These are phyloP conservation scores for Copromyces sp. DNA, from an alignment of 495 filamentous ascomycete genomes.

Conservation along the genomic window DNA sequence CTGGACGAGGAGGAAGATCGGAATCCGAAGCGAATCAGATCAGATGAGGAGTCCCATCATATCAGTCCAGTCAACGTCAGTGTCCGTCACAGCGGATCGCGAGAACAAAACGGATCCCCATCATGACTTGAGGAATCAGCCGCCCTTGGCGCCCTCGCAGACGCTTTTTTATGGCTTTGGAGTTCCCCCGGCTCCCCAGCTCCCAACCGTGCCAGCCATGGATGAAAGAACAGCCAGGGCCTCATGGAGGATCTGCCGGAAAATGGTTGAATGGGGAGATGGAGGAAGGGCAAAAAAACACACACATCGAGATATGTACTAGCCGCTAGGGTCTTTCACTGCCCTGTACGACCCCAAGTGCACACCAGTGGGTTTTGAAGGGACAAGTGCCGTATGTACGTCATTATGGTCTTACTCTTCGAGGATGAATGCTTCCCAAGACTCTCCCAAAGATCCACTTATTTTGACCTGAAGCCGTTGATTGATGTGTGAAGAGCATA, in stretches of 20 bases:
- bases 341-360: not conserved
- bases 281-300: not conserved
- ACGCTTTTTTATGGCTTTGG: not conserved
- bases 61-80: not conserved
- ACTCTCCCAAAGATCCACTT: not conserved
- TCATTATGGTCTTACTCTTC: not conserved
- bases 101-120: not conserved
- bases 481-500: not conserved
- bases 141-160: not conserved
- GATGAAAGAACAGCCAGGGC: not conserved
- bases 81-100: not conserved
- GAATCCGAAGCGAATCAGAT: not conserved
- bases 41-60: not conserved
- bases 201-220: not conserved
- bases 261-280: not conserved
- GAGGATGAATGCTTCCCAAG: not conserved
- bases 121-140: not conserved
- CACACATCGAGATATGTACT: not conserved
- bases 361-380: not conserved
- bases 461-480: not conserved
- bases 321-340: not conserved
- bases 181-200: not conserved
- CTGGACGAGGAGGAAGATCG: not conserved
- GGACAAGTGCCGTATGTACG: not conserved
- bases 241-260: not conserved